Evolutionary conservation across 2,329 filamentous ascomycete genomes (phyloP), one percentile per base, ranked within the genome.

Genomic region (Penicillium sp.): DNA sequence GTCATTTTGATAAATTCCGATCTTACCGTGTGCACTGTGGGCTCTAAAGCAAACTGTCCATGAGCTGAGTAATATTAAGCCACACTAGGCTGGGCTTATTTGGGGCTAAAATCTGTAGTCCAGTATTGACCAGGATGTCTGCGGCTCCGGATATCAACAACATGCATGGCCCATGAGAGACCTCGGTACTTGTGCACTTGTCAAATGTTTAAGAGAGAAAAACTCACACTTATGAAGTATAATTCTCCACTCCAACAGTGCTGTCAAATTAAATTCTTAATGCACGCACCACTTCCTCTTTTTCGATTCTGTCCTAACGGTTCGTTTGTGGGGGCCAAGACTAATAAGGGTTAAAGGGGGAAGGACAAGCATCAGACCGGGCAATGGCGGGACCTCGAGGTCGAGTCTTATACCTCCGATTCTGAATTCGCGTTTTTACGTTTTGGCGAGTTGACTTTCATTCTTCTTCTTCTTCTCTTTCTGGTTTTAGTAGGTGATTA

Each of bases 271-370:
- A 16, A 27, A 29, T 35, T 45, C 31, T 14, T 25, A 34, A 29
- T 30, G n/a, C 46, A 38, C 28, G 41, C 19, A 42, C 25, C 44
- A 45, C 36, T 52, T 41, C 39, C 22, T 44, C 33, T 9, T 18
- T 28, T 34, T 28, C 5, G n/a, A 29, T 22, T 38, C 33, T 34
- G 14, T 37, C 8, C 33, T 34, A 61, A 59, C 58, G 55, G 55
- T 41, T 50, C 28, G 51, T 55, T 52, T 51, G 53, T 59, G 55
- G 55, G 58, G 56, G 57, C 54, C 53, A 47, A 55, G 42, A 28
- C 29, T 49, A 31, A 35, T 45, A 49, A 34, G 47, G 40, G 46
- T 10, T 28, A 35, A 35, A 45, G 46, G 41, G 46, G 41, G 47
- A 34, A 41, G 11, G 35, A 35, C 41, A 50, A 50, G 47, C 41